Evolutionary conservation across 495 filamentous ascomycete species (phyloP).

Genomic region (Sordaria brevicollis): DNA sequence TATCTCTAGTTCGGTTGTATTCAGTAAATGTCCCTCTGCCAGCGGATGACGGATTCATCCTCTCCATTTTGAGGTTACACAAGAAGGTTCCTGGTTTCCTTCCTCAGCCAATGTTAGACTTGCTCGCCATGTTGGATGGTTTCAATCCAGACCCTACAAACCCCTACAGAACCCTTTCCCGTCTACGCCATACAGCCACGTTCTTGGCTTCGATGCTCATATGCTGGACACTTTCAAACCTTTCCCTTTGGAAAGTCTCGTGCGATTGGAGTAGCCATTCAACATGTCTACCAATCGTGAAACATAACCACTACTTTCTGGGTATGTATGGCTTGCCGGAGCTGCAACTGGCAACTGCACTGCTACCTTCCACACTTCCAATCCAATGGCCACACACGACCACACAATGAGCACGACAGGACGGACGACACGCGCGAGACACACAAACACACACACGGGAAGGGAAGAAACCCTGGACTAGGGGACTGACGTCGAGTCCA

Average conservation of each 20-base stretch:
- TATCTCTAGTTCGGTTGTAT: neutral
- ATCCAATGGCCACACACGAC: neutral
- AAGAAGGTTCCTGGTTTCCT: neutral
- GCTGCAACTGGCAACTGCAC: neutral
- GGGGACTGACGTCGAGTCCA: neutral
- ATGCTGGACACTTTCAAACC: neutral
- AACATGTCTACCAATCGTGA: neutral
- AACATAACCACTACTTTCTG: neutral
- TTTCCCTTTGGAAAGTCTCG: neutral
- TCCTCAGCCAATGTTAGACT: neutral
- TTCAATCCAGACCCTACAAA: neutral
- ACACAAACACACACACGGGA: neutral
- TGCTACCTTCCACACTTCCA: neutral
- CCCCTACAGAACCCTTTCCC: neutral
- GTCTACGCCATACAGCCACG: neutral
- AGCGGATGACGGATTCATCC: neutral
- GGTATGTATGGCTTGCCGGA: neutral
- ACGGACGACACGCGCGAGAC: neutral
- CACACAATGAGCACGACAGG: neutral
- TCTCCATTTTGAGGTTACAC: neutral
- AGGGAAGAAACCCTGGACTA: neutral
- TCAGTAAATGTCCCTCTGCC: neutral
- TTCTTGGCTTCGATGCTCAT: neutral
- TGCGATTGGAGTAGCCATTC: neutral
- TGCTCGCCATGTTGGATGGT: neutral